These are phyloP conservation scores for Claviceps africana DNA, from an alignment of 2,329 filamentous ascomycete species.

Conservation along the genomic window DNA sequence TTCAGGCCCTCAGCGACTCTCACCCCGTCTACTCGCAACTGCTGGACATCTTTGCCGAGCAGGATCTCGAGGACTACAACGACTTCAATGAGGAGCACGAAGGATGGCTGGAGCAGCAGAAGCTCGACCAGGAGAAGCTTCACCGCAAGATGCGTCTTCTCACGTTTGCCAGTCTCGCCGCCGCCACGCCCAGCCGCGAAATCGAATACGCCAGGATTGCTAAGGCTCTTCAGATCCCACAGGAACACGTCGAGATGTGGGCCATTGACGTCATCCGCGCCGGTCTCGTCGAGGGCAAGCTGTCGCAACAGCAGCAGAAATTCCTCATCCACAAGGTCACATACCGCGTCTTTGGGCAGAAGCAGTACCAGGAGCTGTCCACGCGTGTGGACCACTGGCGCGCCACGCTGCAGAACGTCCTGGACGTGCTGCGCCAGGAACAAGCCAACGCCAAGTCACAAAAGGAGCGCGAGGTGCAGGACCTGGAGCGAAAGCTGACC, in stretches of 20 bases:
- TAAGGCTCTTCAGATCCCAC: slow-evolving; percentile 68
- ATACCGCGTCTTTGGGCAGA: slow-evolving; percentile 93
- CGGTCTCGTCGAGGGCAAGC: slow-evolving; percentile 88
- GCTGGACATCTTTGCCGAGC: slow-evolving; percentile 87
- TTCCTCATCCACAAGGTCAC: slow-evolving; percentile 94
- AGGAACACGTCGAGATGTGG: slow-evolving; percentile 90
- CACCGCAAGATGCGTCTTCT: slow-evolving; percentile 94
- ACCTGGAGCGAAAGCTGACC: slow-evolving; percentile 53
- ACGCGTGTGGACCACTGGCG: slow-evolving; percentile 86
- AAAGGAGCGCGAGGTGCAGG: slow-evolving; percentile 63
- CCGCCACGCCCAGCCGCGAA: slow-evolving; percentile 68
- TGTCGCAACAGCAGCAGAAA: slow-evolving; percentile 81
- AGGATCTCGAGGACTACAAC: slow-evolving; percentile 88
- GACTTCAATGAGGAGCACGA: slow-evolving; percentile 89
- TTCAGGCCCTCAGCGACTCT: slow-evolving; percentile 76
- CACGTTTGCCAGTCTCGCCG: slow-evolving; percentile 80
- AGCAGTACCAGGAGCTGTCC: slow-evolving; percentile 94
- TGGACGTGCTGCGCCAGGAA: slow-evolving; percentile 65
- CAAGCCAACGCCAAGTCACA: slow-evolving; percentile 65
- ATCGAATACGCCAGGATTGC: slow-evolving; percentile 79
- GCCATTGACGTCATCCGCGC: slow-evolving; percentile 96
- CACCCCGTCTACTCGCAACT: slow-evolving; percentile 80
- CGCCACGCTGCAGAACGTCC: slow-evolving; percentile 63
- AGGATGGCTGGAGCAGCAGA: slow-evolving; percentile 66
- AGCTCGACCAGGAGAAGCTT: slow-evolving; percentile 57